Base-by-base conservation (phyloP, 176 grass and related monocot genomes). In the Oryza nivara region DNA sequence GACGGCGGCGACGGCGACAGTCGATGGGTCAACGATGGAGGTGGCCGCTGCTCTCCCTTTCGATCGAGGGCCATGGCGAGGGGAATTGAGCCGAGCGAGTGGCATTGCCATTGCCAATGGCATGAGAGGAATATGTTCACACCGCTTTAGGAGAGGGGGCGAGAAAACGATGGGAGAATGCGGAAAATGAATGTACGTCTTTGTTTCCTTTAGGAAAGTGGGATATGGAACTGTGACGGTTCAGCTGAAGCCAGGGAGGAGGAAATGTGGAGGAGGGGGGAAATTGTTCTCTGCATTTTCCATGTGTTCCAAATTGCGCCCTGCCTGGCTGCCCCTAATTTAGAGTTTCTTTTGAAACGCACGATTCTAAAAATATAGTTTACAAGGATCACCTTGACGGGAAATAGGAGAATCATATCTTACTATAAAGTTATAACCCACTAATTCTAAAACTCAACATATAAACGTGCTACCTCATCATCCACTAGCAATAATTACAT, bases 1-100 rank as follows among this genome's bases (percentile, higher is more conserved):
- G 38, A 40, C 38, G 38, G 2, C 17, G 6, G 0, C 35, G 19
- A 65, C 20, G 49, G 68, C 15, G 45, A 72, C 13, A 52, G 52
- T 32, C 34, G 43, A 3, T 23, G 25, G 49, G 86, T 88, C 80
- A 71, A 83, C 67, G 67, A 68, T 7, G 68, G 22, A 6, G 43
- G 38, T 0, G 48, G 1, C 7, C 23, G 65, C 10, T 11, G 11
- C 19, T 51, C 28, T 15, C 4, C 22, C 49, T 69, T 38, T 26
- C 35, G 7, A 58, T 26, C 35, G 7, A 58, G 16, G 16, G 12
- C n/a, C 77, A 45, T 28, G 79, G 69, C 72, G 49, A 25, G 72
- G 72, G 19, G 5, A 44, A 40, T 5, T 72, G 40, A 41, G 32
- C 82, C 65, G 44, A 78, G 73, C 70, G 49, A 52, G 47, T 49